Conservation (phyloP, 1,284 basidiomycete genomes). For the Malassezia sympodialis region DNA sequence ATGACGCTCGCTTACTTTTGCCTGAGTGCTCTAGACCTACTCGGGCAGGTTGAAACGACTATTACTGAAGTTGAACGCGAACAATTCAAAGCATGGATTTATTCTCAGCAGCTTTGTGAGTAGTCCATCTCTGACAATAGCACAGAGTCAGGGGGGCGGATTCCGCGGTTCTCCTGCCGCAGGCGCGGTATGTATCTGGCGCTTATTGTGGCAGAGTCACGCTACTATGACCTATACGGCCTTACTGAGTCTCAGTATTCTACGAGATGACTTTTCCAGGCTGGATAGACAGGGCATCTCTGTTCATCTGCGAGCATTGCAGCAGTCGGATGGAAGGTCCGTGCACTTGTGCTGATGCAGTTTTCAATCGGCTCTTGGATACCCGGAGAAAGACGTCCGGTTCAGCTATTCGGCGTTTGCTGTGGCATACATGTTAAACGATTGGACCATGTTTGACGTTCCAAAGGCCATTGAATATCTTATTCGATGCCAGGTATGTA, state of each 20-base stretch:
- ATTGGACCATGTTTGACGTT: slow-evolving; percentile 65
- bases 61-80: slow-evolving; percentile 15
- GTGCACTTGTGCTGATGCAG: slow-evolving; percentile 50
- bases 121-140: neutral
- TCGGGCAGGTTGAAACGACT: slow-evolving; percentile 18
- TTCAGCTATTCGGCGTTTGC: slow-evolving; percentile 82
- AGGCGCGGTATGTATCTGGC: neutral
- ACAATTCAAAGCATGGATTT: slow-evolving; percentile 61
- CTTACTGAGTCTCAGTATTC: slow-evolving; percentile 29
- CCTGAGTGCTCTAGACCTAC: slow-evolving; percentile 33
- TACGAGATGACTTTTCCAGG: slow-evolving; percentile 29
- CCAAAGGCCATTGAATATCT: slow-evolving; percentile 59
- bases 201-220: slow-evolving; percentile 14
- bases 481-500: slow-evolving; percentile 20
- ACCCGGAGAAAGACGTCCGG: slow-evolving; percentile 63
- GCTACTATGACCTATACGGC: slow-evolving; percentile 43
- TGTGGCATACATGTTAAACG: slow-evolving; percentile 64
- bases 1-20: slow-evolving; percentile 45
- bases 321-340: slow-evolving; percentile 30
- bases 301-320: slow-evolving; percentile 18
- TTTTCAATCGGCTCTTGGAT: slow-evolving; percentile 63
- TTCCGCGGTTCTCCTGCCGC: slow-evolving; percentile 22
- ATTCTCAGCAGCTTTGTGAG: slow-evolving; percentile 61
- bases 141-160: slow-evolving; percentile 31
- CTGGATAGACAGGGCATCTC: slow-evolving; percentile 22